These are phyloP conservation scores for Dipteronia dyeriana DNA, from an alignment of 345 rosid genomes.

Conservation along the genomic window DNA sequence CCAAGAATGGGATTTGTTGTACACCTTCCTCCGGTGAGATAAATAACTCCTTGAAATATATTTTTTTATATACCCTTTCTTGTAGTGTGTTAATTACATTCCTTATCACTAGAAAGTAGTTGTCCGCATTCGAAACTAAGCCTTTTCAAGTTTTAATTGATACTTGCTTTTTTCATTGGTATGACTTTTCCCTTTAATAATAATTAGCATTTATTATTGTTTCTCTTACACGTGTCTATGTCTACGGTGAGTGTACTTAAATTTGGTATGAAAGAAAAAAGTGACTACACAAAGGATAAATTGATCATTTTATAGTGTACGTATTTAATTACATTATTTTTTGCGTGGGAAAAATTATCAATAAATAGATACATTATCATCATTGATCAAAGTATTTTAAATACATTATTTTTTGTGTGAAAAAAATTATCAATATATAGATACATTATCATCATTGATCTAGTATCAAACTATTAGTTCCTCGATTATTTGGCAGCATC, in stretches of 20 bases:
- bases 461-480: neutral
- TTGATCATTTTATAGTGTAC: too few species aligned
- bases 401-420: neutral
- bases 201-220: neutral
- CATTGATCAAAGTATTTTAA: neutral
- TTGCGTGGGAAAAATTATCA: too few species aligned
- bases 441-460: neutral
- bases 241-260: too few species aligned
- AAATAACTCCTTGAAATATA: neutral
- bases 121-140: neutral
- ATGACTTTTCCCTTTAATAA: too few species aligned
- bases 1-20: slow-evolving; percentile 61
- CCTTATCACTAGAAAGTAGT: neutral
- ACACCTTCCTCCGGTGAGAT: slow-evolving; percentile 78
- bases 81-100: neutral
- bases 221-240: neutral
- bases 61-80: neutral
- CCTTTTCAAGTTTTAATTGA: slow-evolving; percentile 1
- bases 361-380: neutral
- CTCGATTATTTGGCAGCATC: neutral
- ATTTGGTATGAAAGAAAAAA: too few species aligned
- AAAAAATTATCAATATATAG: neutral
- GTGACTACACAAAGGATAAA: too few species aligned
- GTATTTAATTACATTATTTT: neutral
- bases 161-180: too few species aligned